Evolutionary conservation across 345 rosid genomes (phyloP), one percentile per base, ranked within the genome.

Genomic region (Hypericum androsaemum): DNA sequence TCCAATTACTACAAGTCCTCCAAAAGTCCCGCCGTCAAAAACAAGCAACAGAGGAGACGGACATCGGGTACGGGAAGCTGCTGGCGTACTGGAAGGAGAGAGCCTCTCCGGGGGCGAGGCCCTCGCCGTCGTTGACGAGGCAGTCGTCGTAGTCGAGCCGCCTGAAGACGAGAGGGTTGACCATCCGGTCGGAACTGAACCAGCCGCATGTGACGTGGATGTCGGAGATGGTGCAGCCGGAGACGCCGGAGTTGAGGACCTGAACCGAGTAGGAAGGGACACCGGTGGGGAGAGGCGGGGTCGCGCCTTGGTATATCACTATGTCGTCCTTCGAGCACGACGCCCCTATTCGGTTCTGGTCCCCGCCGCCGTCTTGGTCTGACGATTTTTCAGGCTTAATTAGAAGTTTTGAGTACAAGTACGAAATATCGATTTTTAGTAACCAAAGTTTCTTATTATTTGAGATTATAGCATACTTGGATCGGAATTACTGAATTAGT

Each of bases 121-220:
- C 28, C 28, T 46, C 28, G 3, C 60, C 66, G 10, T 37, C 41
- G 42, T 57, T 52, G 55, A 57, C 59, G 14, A 57, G 49, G 54
- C 60, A 59, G 41, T 56, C 50, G 28, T 46, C 50, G 22, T 46
- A 46, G 50, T 46, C 8, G 28, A 46, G 50, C 9, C 50, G 50
- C 8, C 50, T 15, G 50, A 46, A 46, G 5, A 46, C 50, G 9
- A 32, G 6, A 4, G 50, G 50, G 50, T 46, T 46, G 14, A 46
- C 50, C 28, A 46, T 8, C 28, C 50, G 7, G 50, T 12, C 12
- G 22, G 50, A 46, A 16, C 50, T 46, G 50, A 46, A 46, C 50
- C 50, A 80, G 46, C 86, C 86, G 14, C 83, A 83, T 22, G 57
- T 74, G 13, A 88, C 73, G 51, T 88, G 96, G 52, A 88, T 82